A percentile compares a stretch with the other conserved stretches of the same genome.
phyloP scores from a whole-genome alignment of 345 rosid genomes.

The Noccaea caerulescens region DNA sequence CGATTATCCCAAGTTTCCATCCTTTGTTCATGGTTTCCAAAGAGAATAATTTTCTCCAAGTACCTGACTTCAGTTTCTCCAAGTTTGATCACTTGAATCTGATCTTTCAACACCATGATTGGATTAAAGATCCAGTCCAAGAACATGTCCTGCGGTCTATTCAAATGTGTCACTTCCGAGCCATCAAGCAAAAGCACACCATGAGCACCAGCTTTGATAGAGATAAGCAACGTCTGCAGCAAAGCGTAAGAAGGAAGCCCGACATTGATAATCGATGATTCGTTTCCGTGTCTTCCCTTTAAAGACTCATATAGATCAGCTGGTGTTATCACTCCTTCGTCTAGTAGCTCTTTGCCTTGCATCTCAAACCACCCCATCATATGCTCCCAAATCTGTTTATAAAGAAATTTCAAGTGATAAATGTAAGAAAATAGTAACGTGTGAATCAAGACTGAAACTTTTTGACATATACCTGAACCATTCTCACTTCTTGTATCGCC shows the following conservation, averaged over 20 bases:
- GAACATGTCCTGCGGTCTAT: slow-evolving; percentile 74
- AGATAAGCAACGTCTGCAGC: slow-evolving; percentile 57
- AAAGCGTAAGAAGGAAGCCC: slow-evolving; percentile 72
- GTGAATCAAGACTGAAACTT: not conserved
- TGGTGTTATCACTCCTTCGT: slow-evolving; percentile 52
- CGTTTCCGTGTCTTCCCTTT: slow-evolving; percentile 55
- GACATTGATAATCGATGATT: slow-evolving; percentile 53
- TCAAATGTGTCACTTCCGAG: slow-evolving; percentile 64
- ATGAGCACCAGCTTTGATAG: slow-evolving; percentile 64
- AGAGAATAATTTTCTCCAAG: slow-evolving; percentile 66
- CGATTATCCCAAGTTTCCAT: slow-evolving; percentile 69
- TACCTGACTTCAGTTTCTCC: slow-evolving; percentile 63
- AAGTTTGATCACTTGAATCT: slow-evolving; percentile 60
- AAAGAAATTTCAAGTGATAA: not conserved
- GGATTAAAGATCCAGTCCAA: slow-evolving; percentile 84
- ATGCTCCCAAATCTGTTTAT: slow-evolving; percentile 59
- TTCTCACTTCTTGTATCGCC: slow-evolving; percentile 76
- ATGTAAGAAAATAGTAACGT: not conserved
- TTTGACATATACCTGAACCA: slow-evolving; percentile 70
- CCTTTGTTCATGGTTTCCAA: slow-evolving; percentile 53
- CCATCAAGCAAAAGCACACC: slow-evolving; percentile 65
- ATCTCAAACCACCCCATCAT: slow-evolving; percentile 63
- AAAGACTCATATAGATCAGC: slow-evolving; percentile 59
- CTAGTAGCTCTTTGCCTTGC: slow-evolving; percentile 70
- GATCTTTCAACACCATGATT: slow-evolving; percentile 71